phyloP scores from a whole-genome alignment of 1,284 basidiomycete genomes.

The Sanghuangporus baumii region DNA sequence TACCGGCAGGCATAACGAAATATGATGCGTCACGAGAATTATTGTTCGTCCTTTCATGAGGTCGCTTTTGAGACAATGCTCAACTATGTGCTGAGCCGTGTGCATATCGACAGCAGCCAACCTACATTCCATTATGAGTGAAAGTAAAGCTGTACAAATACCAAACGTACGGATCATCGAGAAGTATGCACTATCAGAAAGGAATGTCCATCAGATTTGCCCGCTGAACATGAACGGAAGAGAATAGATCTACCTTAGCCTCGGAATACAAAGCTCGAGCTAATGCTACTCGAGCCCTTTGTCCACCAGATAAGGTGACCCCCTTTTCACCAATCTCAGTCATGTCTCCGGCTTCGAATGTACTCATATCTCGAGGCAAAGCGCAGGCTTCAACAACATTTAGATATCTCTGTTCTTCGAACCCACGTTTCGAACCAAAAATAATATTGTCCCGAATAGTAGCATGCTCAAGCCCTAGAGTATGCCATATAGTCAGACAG shows the following conservation, averaged over 20 bases:
- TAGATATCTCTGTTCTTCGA: conserved; percentile 66
- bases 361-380: conserved; percentile 63
- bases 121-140: conserved; percentile 30
- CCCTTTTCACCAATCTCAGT: conserved; percentile 82
- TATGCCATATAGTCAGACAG: conserved; percentile 5
- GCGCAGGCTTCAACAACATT: conserved; percentile 78
- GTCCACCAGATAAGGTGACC: conserved; percentile 74
- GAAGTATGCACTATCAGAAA: conserved; percentile 55
- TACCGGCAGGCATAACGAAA: conserved; percentile 61
- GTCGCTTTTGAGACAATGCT: conserved; percentile 56
- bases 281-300: conserved; percentile 71
- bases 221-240: conserved; percentile 5
- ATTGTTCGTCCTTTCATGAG: conserved; percentile 65
- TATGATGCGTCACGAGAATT: conserved; percentile 84
- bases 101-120: conserved; percentile 88
- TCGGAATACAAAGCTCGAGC: conserved; percentile 63
- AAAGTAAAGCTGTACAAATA: conserved; percentile 5
- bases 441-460: conserved; percentile 80
- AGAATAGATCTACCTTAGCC: conserved; percentile 39
- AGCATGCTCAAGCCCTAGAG: conserved; percentile 61
- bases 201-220: conserved; percentile 11
- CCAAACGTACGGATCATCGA: conserved; percentile 73
- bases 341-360: conserved; percentile 77
- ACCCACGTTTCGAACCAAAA: conserved; percentile 65
- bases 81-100: conserved; percentile 71